Evolutionary conservation across 306 rosid genomes (phyloP).

Genomic region (Carpinus viminea): DNA sequence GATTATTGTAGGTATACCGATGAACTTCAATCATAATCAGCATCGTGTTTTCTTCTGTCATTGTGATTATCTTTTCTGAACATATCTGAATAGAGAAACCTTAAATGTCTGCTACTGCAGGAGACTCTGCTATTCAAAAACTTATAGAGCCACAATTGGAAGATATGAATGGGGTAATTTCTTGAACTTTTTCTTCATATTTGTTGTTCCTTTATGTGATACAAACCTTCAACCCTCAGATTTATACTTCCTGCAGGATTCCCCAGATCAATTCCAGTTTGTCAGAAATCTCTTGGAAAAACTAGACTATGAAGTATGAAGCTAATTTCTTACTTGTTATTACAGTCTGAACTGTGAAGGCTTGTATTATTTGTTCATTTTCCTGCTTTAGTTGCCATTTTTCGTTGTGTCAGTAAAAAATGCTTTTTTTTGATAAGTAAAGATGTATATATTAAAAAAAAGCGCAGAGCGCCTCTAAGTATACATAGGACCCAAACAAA

Average conservation of each 20-base stretch:
- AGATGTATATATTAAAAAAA: too few relatives aligned
- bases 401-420: not conserved
- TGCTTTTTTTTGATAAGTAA: too few relatives aligned
- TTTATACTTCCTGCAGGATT: slow-evolving; percentile 56
- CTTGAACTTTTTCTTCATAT: slow-evolving; percentile 1
- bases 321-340: slow-evolving; percentile 34
- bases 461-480: too few relatives aligned
- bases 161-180: slow-evolving; percentile 59
- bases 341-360: slow-evolving; percentile 25
- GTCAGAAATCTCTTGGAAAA: slow-evolving; percentile 62
- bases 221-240: not conserved
- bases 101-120: slow-evolving; percentile 45
- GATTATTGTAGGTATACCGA: slow-evolving; percentile 78
- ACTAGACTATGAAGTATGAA: slow-evolving; percentile 80
- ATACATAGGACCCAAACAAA: too few relatives aligned
- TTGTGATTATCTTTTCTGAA: slow-evolving; percentile 20
- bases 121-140: slow-evolving; percentile 76
- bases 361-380: slow-evolving; percentile 9
- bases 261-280: slow-evolving; percentile 70
- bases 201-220: not conserved
- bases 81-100: slow-evolving; percentile 4
- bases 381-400: slow-evolving; percentile 17
- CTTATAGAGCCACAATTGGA: slow-evolving; percentile 58
- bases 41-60: not conserved
- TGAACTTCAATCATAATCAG: not conserved